Base-by-base conservation (phyloP, 495 filamentous ascomycete species). In the Amphirosellinia nigrospora region DNA sequence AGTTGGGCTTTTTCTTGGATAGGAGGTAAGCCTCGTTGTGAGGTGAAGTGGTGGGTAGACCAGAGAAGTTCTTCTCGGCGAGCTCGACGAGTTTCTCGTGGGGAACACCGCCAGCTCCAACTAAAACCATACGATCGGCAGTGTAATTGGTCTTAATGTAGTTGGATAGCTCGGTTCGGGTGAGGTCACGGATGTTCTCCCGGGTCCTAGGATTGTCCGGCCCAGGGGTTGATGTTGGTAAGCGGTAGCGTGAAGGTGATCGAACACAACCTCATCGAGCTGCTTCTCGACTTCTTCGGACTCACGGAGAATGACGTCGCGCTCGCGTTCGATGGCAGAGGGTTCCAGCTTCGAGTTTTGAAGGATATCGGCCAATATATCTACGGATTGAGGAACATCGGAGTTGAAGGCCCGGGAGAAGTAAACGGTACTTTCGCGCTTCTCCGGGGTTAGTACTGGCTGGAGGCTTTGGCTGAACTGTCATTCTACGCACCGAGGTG, bases 141-240 rank as follows among this genome's bases (percentile, higher is more conserved):
- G 93, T 97, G 87, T 99, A 99, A 88, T 99, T 99, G 83, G 89
- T 93, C 86, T 96, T 96, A 88, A 99, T 98, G 86, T 98, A 99
- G 83, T 92, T 91, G 77, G 86, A 83, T 72, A 99, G 87, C 82
- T 99, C 95, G 75, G 92, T 87, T 67, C 93, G 90, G 78, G 92
- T 88, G 84, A 99, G 98, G 82, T 91, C 94, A 78, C 93, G 88
- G 83, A 99, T 99, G 88, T 99, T 99, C 86, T 98, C 91, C 85
- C 93, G 94, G 96, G 95, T 71, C 96, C 96, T 65, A 99, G 89
- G 81, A 99, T 99, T 66, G 96, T 99, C 79, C 96, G 94, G 80
- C 96, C 96, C 26, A 99, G 89, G 70, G 96, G 92, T 85, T 99
- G 96, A 79, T 87, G 84, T 85, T 97, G 93, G 90, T 92, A 99